Evolutionary conservation across 306 rosid genomes (phyloP), one percentile per base, ranked within the genome.

Genomic region (Carpinus fangiana): DNA sequence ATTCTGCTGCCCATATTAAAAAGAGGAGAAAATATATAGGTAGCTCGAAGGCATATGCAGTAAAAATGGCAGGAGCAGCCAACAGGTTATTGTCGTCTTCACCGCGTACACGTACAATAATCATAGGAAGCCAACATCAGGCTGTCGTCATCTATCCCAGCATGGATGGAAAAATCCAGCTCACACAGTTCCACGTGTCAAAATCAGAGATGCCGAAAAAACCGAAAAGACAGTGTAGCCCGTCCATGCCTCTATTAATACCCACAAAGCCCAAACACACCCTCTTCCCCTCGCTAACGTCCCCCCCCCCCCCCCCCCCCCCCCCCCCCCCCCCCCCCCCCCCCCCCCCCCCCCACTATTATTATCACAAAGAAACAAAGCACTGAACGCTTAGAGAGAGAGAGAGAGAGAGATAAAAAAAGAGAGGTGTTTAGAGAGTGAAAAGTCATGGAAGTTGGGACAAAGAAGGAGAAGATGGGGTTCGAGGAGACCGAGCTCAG

Each of bases 401-500:
- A 82, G 28, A 46, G 61, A 51, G 57, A 75, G 70, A 76, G 81
- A 82, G 81, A 81, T 77, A 78, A 43, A 83, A 50, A 70, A 56
- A 45, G 66, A 75, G 17, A 45, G 43, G 43, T 34, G 48, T 46
- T 76, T 59, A 83, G 82, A 83, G 72, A 67, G 72, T 73, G 62
- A 64, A 28, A 75, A 73, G 73, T 62, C 36, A 87, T 84, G 84
- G 86, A 87, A 79, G 76, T 43, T 21, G 81, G 70, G 5, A 41
- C 51, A 53, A 71, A 80, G 73, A 65, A 75, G 81, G 48, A 73
- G 81, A 83, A 60, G 64, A 82, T 86, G 90, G 86, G 82, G 8
- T 87, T 84, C 51, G 92, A 88, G 80, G 97, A 90, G 85, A 92
- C 97, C 11, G 95, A 92, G 76, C 88, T 92, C 41, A 87, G 92